phyloP scores from a whole-genome alignment of 169 alveolate species.

The Eimeria falciformis region DNA sequence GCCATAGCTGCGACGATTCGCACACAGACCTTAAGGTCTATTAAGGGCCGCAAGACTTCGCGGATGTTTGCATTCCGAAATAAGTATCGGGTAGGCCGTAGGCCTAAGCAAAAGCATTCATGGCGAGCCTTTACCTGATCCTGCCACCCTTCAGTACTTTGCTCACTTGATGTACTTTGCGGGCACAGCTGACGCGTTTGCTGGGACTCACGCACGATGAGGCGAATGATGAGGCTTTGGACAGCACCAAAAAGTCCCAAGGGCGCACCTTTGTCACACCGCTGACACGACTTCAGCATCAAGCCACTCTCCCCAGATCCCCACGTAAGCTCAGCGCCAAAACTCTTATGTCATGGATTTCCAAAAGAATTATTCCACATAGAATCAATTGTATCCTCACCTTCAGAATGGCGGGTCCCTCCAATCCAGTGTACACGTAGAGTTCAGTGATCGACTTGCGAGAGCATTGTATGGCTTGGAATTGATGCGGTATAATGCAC shows the following conservation, averaged over 20 bases:
- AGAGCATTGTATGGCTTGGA: no score
- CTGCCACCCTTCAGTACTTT: not conserved
- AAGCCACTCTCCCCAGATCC: slow-evolving; percentile 63
- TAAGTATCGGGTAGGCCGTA: slow-evolving; percentile 40
- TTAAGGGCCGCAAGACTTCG: slow-evolving; percentile 54
- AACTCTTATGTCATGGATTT: no score
- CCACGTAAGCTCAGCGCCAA: slow-evolving; percentile 5
- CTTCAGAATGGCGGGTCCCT: no score
- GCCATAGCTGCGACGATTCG: slow-evolving; percentile 51
- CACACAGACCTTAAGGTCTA: slow-evolving; percentile 4
- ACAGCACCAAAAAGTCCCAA: not conserved
- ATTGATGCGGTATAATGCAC: no score
- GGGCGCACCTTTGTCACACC: slow-evolving; percentile 70
- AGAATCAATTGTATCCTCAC: no score
- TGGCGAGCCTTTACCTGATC: no score
- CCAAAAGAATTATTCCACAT: no score
- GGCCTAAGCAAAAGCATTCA: no score
- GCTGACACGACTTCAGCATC: slow-evolving; percentile 71
- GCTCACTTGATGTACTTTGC: not conserved
- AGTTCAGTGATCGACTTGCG: no score
- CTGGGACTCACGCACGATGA: slow-evolving; percentile 73
- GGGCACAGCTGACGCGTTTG: slow-evolving; percentile 45
- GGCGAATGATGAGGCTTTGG: not conserved
- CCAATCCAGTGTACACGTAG: no score
- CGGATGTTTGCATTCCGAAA: slow-evolving; percentile 66